phyloP scores from a whole-genome alignment of 768 basidiomycete species.

The Suillus brevipes region DNA sequence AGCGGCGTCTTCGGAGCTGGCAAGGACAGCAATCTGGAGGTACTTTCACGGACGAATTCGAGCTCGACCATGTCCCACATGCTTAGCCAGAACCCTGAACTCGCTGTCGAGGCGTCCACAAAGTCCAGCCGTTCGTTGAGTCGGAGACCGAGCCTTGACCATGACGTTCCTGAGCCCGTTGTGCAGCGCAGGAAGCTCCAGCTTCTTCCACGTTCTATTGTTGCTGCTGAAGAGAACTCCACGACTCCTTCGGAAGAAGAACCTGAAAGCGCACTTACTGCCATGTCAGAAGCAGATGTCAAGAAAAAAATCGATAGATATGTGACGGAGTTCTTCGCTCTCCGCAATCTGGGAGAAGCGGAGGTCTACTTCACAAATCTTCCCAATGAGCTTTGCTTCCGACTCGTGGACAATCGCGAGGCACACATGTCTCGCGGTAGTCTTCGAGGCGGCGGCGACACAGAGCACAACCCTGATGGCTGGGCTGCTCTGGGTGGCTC shows the following conservation, averaged over 20 bases:
- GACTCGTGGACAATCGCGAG: conserved; percentile 68
- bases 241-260: conserved; percentile 49
- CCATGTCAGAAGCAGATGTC: conserved; percentile 69
- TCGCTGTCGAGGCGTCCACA: conserved; percentile 48
- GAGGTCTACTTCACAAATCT: conserved; percentile 84
- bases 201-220: conserved; percentile 72
- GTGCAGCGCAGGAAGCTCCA: conserved; percentile 67
- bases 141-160: conserved; percentile 52
- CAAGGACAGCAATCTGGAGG: conserved; percentile 67
- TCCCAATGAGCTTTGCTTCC: conserved; percentile 59
- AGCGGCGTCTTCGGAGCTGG: conserved; percentile 73
- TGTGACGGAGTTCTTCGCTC: conserved; percentile 81
- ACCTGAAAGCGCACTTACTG: conserved; percentile 37
- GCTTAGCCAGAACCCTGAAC: conserved; percentile 65
- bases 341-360: conserved; percentile 84
- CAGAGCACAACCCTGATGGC: conserved; percentile 75
- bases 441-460: conserved; percentile 84
- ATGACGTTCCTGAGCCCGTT: conserved; percentile 46
- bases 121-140: conserved; percentile 56
- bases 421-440: conserved; percentile 87
- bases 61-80: conserved; percentile 86
- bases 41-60: conserved; percentile 78
- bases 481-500: conserved; percentile 53
- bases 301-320: conserved; percentile 79
- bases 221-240: conserved; percentile 43